Base-by-base conservation (phyloP, 2,329 filamentous ascomycete genomes). In the Fusarium xyrophilum region DNA sequence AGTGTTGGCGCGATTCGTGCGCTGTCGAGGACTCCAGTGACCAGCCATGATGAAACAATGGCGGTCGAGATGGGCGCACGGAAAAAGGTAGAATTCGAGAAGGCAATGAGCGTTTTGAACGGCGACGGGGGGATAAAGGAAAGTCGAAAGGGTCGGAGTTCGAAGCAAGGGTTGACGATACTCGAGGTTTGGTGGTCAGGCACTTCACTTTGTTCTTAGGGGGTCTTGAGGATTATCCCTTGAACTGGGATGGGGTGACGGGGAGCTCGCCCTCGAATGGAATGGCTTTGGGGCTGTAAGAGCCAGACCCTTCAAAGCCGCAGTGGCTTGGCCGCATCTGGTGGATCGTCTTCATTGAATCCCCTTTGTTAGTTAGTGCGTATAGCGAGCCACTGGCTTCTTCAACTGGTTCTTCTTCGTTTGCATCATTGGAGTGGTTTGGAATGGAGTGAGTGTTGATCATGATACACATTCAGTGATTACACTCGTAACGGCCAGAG, bases 1-100 rank as follows among this genome's bases (percentile, higher is more conserved):
- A 51, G 73, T 56, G 55, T 74, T 73, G 50, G 68, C 61, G 55
- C 75, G 74, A 65, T 61, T 74, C 57, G 72, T 64, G 53, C 72
- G 68, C 57, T 74, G 72, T 46, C 70, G 72, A 54, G 72, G 71
- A 54, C 66, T 73, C 72, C 72, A 74, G 54, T 61, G 72, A 59
- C 63, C 56, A 53, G 70, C 66, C 72, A 74, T 74, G 52, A 33
- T 54, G 61, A 33, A 52, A 48, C 35, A 42, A 62, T 58, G 63
- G 67, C 65, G 51, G 51, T 70, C 48, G 58, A 56, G 36, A 28
- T 36, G 36, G 9, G 40, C 30, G 27, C 14, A 21, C 35, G 21
- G 47, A 23, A 17, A 14, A 23, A 28, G 39, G 23, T 25, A 12
- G 23, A n/a, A 44, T 21, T 32, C 27, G 44, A 52, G 33, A 36